These are phyloP conservation scores for Trichoderma semiorbis DNA, from an alignment of 2,329 filamentous ascomycete genomes.

Conservation along the genomic window DNA sequence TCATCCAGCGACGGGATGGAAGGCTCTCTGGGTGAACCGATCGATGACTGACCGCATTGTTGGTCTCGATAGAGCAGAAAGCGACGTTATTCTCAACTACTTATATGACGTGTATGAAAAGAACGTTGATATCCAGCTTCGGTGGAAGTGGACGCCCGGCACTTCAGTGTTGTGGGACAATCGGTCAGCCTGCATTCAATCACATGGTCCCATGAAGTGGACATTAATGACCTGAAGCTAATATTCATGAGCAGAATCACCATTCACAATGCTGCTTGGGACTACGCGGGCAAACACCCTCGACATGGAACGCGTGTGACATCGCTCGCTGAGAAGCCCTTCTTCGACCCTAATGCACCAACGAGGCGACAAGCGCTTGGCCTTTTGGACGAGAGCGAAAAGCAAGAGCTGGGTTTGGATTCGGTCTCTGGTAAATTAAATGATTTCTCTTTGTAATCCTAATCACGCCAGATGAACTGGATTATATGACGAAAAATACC, in stretches of 20 bases:
- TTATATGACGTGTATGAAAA: conserved; percentile 66
- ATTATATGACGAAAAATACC: neutral
- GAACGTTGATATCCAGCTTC: conserved; percentile 68
- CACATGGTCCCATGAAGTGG: neutral
- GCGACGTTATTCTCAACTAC: conserved; percentile 64
- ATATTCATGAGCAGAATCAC: conserved; percentile 51
- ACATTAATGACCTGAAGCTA: neutral
- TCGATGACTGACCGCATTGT: conserved; percentile 66
- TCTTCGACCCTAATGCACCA: conserved; percentile 61
- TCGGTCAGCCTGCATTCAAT: conserved; percentile 37
- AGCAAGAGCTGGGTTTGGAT: conserved; percentile 27
- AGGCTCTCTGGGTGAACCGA: conserved; percentile 68
- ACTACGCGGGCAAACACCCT: conserved; percentile 64
- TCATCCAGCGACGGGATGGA: conserved; percentile 72
- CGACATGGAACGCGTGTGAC: conserved; percentile 71
- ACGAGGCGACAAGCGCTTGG: conserved; percentile 65
- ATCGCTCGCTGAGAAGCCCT: conserved; percentile 66
- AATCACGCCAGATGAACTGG: neutral
- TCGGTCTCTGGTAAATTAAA: neutral
- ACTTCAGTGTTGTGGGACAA: conserved; percentile 72
- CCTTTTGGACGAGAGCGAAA: conserved; percentile 55
- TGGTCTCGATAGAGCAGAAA: conserved; percentile 65
- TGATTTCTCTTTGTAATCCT: neutral
- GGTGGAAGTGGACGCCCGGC: conserved; percentile 66
- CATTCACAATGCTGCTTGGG: conserved; percentile 72